These are phyloP conservation scores for Cladorrhinum sp. DNA, from an alignment of 2,329 filamentous ascomycete species.

Conservation along the genomic window DNA sequence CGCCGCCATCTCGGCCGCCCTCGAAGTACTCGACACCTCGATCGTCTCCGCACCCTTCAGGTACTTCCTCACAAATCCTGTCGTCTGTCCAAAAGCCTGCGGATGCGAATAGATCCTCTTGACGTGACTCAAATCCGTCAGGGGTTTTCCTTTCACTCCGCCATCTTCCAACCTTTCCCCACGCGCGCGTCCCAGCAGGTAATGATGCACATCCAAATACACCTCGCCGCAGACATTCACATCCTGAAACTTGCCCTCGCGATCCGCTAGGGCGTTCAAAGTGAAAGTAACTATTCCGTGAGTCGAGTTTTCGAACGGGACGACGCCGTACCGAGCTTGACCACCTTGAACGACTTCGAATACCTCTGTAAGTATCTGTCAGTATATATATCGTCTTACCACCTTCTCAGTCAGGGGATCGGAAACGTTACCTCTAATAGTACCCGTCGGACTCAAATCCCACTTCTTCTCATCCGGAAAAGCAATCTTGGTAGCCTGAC, in stretches of 20 bases:
- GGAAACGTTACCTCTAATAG: slow-evolving; percentile 44
- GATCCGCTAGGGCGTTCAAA: slow-evolving; percentile 82
- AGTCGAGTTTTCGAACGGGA: slow-evolving; percentile 94
- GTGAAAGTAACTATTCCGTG: slow-evolving; percentile 91
- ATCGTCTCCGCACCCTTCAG: slow-evolving; percentile 74
- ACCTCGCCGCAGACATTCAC: slow-evolving; percentile 78
- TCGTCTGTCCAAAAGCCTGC: slow-evolving; percentile 92
- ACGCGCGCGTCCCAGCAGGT: slow-evolving; percentile 60
- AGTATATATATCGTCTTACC: background rate
- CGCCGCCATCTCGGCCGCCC: slow-evolving; percentile 73
- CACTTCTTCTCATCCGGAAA: slow-evolving; percentile 47
- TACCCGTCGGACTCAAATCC: slow-evolving; percentile 48
- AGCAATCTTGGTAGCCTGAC: slow-evolving; percentile 34
- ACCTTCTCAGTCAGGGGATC: background rate
- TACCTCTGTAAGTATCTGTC: slow-evolving; percentile 54
- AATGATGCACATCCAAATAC: slow-evolving; percentile 87
- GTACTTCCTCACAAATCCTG: slow-evolving; percentile 65
- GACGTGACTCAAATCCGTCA: slow-evolving; percentile 53
- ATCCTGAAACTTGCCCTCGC: slow-evolving; percentile 59
- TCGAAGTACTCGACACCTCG: slow-evolving; percentile 82
- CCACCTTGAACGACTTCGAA: slow-evolving; percentile 73
- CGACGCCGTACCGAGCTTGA: slow-evolving; percentile 67
- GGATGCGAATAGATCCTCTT: slow-evolving; percentile 86
- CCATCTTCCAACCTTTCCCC: background rate
- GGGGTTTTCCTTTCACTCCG: background rate